Evolutionary conservation across 768 basidiomycete species (phyloP).

Genomic region (Sporobolomyces pararoseus): DNA sequence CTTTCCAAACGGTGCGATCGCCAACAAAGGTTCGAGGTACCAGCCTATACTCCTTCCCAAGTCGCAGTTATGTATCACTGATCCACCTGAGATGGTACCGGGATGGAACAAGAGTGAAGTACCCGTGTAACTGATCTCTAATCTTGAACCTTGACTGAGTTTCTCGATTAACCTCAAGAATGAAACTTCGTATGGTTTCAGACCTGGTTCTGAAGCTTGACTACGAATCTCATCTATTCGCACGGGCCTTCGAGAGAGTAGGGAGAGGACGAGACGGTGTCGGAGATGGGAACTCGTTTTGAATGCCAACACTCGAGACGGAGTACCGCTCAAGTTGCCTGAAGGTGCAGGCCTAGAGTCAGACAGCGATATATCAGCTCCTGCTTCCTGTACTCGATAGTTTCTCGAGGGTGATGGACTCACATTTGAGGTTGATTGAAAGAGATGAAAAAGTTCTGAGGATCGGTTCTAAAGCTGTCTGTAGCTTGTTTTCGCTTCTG

Average conservation of each 20-base stretch:
- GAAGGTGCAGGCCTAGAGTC: neutral
- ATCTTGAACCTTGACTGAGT: conserved; percentile 84
- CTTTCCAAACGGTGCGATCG: conserved; percentile 90
- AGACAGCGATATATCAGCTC: neutral
- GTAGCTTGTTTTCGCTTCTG: too few species aligned
- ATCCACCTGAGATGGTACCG: conserved; percentile 81
- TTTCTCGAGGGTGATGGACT: too few species aligned
- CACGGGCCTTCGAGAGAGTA: conserved; percentile 79
- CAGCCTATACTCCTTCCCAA: conserved; percentile 85
- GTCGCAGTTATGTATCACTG: conserved; percentile 78
- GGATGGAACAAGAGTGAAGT: conserved; percentile 88
- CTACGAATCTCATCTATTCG: conserved; percentile 82
- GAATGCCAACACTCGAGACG: conserved; percentile 48
- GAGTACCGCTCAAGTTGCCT: conserved; percentile 2
- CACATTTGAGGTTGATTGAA: neutral
- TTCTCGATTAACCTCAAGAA: conserved; percentile 82
- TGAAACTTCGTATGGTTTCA: conserved; percentile 91
- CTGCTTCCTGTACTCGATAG: too few species aligned
- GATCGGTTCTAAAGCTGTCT: too few species aligned
- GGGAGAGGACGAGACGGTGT: conserved; percentile 77
- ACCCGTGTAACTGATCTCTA: conserved; percentile 97
- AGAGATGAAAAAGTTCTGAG: neutral
- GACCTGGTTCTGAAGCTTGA: conserved; percentile 88
- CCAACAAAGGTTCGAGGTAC: conserved; percentile 82
- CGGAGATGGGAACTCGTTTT: conserved; percentile 74